Evolutionary conservation across 2,329 filamentous ascomycete genomes (phyloP).

Genomic region (Pseudogymnoascus sp.): DNA sequence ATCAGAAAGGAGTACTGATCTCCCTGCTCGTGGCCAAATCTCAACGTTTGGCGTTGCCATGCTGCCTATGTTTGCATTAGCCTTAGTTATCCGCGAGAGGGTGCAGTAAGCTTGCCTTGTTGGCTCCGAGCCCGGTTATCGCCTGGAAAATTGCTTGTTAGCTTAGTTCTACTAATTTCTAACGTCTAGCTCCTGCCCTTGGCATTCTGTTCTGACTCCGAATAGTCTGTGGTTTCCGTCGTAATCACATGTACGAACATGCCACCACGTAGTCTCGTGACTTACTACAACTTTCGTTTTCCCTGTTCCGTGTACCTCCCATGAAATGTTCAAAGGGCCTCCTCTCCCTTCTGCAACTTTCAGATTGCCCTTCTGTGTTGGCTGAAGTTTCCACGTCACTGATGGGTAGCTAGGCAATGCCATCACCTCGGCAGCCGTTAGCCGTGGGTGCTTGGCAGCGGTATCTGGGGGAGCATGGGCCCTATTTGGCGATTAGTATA

Average conservation of each 20-base stretch:
- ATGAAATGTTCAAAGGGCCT: conserved; percentile 68
- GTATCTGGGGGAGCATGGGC: neutral
- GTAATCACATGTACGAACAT: neutral
- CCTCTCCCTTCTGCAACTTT: conserved; percentile 63
- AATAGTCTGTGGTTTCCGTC: neutral
- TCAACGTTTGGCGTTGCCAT: conserved; percentile 77
- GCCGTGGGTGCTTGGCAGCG: conserved; percentile 15
- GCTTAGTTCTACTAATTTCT: neutral
- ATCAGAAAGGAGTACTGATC: conserved; percentile 66
- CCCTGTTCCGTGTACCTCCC: conserved; percentile 73
- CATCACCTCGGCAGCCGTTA: conserved; percentile 50
- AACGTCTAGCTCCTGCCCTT: neutral
- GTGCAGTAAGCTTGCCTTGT: conserved; percentile 32
- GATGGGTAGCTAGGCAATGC: conserved; percentile 60
- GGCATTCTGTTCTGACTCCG: neutral
- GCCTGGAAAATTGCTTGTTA: conserved; percentile 42
- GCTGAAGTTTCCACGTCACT: conserved; percentile 62
- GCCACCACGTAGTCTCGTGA: conserved; percentile 20
- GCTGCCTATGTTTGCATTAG: conserved; percentile 40
- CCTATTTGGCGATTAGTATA: neutral
- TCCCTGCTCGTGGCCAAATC: conserved; percentile 67
- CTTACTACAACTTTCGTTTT: conserved; percentile 66
- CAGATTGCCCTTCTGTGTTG: conserved; percentile 52
- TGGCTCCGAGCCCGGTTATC: conserved; percentile 72
- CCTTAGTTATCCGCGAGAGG: conserved; percentile 9